Percentiles rank a stretch among this genome's conserved stretches.
These are phyloP conservation scores for Xylaria sp. DNA, from an alignment of 2,329 filamentous ascomycete species.

Conservation along the genomic window DNA sequence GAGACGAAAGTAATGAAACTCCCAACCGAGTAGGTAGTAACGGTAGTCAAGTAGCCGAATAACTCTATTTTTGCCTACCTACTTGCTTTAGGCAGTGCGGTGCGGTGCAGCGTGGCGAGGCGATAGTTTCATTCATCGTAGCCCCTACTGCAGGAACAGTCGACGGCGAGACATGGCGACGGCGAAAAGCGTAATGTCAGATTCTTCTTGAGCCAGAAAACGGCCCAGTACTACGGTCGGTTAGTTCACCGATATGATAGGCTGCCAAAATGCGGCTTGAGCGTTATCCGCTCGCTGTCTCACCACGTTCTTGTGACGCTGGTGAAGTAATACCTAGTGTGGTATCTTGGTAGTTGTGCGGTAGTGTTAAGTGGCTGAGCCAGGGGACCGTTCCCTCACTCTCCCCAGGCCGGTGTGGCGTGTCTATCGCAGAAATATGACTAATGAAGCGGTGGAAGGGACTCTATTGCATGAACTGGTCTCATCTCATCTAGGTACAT, in stretches of 20 bases:
- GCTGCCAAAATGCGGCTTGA: conserved; percentile 26
- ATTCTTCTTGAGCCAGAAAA: conserved; percentile 26
- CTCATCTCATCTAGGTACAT: conserved; percentile 13
- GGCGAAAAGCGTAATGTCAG: conserved; percentile 17
- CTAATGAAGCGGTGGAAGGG: conserved; percentile 13
- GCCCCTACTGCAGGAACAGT: conserved; percentile 48
- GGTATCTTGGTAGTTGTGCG: not conserved
- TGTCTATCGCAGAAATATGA: conserved; percentile 14
- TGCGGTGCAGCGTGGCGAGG: conserved; percentile 14
- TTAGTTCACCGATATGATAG: conserved; percentile 32
- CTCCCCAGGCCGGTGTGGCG: not conserved
- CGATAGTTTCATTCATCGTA: conserved; percentile 35
- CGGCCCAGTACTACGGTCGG: conserved; percentile 28
- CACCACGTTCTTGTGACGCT: conserved; percentile 23
- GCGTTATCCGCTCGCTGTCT: conserved; percentile 24
- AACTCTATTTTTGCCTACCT: conserved; percentile 32
- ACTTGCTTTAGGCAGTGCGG: conserved; percentile 10
- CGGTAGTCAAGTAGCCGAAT: not conserved
- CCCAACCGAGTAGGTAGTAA: conserved; percentile 28
- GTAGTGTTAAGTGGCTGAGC: conserved; percentile 27
- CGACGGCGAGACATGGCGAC: conserved; percentile 40
- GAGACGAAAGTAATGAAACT: conserved; percentile 23
- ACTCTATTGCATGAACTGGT: conserved; percentile 19
- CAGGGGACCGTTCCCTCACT: conserved; percentile 4
- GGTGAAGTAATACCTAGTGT: conserved; percentile 12